Conservation (phyloP, 2,329 filamentous ascomycete genomes). For the Aureobasidium sp. region DNA sequence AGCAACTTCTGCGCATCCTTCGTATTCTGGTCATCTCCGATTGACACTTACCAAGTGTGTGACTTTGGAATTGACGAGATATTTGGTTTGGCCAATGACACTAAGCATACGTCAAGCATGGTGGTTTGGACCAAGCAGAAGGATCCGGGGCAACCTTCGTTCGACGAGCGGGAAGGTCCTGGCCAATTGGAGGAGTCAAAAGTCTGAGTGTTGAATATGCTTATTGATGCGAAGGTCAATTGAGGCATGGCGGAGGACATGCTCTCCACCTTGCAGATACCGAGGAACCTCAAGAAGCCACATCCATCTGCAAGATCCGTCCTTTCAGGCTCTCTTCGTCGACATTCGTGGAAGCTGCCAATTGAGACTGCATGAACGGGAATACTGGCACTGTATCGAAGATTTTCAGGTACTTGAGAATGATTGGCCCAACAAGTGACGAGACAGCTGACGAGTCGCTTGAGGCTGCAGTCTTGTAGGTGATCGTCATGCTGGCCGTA, state of each 20-base stretch:
- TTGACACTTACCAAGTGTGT: constrained; percentile 5
- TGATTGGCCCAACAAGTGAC: neutral
- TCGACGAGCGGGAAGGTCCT: neutral
- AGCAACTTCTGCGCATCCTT: neutral
- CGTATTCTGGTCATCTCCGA: neutral
- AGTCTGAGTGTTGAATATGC: neutral
- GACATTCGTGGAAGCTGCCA: neutral
- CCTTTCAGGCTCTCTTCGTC: neutral
- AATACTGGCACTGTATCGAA: neutral
- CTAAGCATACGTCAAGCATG: constrained; percentile 6
- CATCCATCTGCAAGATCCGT: neutral
- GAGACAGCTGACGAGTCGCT: neutral
- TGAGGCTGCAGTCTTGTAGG: neutral
- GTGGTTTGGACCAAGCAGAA: neutral
- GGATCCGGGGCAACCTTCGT: neutral
- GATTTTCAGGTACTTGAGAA: constrained; percentile 1
- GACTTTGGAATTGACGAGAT: neutral
- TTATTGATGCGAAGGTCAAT: neutral
- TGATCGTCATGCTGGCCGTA: neutral
- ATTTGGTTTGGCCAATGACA: constrained; percentile 2
- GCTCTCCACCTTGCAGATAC: neutral
- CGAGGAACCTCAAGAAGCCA: neutral
- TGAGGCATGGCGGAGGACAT: neutral
- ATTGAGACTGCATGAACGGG: neutral
- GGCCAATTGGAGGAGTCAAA: neutral